Percentiles rank a stretch among this genome's conserved stretches.
These are phyloP conservation scores for Heliamphora pulchella DNA, from an alignment of 179 eudicot species.

Conservation along the genomic window DNA sequence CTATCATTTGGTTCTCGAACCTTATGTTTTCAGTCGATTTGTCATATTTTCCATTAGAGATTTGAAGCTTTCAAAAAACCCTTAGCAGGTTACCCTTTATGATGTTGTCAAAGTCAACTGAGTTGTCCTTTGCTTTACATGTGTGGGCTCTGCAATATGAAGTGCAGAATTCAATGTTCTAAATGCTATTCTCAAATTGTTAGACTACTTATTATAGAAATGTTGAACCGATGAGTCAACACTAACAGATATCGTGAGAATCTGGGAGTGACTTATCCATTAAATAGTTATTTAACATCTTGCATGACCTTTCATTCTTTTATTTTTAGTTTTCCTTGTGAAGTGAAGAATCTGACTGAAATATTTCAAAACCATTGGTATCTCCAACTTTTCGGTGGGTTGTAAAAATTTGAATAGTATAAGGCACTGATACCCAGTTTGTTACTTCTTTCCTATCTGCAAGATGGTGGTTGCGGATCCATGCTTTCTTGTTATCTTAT, in stretches of 20 bases:
- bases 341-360: not conserved
- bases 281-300: not conserved
- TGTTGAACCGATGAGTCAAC: not conserved
- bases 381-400: not conserved
- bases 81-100: not conserved
- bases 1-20: conserved; percentile 3
- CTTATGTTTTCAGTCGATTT: not conserved
- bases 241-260: not conserved
- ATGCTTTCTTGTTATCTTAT: not conserved
- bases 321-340: not conserved
- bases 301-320: not conserved
- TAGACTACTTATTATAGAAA: not conserved
- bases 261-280: not conserved
- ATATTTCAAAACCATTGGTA: not conserved
- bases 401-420: not conserved
- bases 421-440: not conserved
- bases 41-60: not conserved
- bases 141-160: not conserved
- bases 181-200: not conserved
- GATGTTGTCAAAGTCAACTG: not conserved
- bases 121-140: not conserved
- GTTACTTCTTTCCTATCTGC: not conserved
- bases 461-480: not conserved
- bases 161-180: not conserved
- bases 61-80: not conserved